Conservation (phyloP, 1,139 yeast species). For the Scheffersomyces stambukii region DNA sequence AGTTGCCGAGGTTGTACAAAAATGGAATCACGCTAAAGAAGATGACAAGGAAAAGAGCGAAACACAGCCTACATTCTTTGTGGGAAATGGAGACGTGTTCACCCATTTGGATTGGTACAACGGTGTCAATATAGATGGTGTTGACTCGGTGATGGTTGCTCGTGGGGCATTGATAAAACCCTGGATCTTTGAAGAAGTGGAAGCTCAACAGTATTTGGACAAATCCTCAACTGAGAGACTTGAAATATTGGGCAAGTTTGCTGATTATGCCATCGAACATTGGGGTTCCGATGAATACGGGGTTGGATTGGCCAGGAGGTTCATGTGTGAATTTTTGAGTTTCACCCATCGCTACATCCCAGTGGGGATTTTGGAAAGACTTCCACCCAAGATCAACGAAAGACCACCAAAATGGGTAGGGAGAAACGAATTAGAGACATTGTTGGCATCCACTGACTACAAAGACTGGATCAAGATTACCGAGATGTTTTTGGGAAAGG, state of each 20-base stretch:
- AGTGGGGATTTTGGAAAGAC: slow-evolving; percentile 81
- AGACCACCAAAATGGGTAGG: slow-evolving; percentile 94
- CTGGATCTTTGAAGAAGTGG: slow-evolving; percentile 97
- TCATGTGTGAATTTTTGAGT: slow-evolving; percentile 89
- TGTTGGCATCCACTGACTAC: slow-evolving; percentile 80
- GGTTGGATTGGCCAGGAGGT: slow-evolving; percentile 80
- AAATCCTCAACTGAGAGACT: slow-evolving; percentile 87
- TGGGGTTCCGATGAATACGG: slow-evolving; percentile 99
- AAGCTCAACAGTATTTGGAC: slow-evolving; percentile 83
- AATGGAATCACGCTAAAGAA: slow-evolving; percentile 47
- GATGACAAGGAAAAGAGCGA: slow-evolving; percentile 54
- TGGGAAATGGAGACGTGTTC: slow-evolving; percentile 93
- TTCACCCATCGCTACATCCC: slow-evolving; percentile 95
- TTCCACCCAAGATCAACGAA: slow-evolving; percentile 87
- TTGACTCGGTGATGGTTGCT: slow-evolving; percentile 96
- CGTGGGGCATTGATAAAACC: slow-evolving; percentile 98
- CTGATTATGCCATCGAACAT: slow-evolving; percentile 83
- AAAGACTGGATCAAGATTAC: slow-evolving; percentile 94
- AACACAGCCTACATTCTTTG: slow-evolving; percentile 48
- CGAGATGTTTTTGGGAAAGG: slow-evolving; percentile 94
- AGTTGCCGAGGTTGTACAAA: slow-evolving; percentile 66
- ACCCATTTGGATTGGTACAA: slow-evolving; percentile 86
- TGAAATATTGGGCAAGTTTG: slow-evolving; percentile 63
- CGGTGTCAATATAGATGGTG: slow-evolving; percentile 63
- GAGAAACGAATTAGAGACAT: slow-evolving; percentile 88